Evolutionary conservation across 495 filamentous ascomycete species (phyloP).

Genomic region (Rostrohypoxylon terebratum): DNA sequence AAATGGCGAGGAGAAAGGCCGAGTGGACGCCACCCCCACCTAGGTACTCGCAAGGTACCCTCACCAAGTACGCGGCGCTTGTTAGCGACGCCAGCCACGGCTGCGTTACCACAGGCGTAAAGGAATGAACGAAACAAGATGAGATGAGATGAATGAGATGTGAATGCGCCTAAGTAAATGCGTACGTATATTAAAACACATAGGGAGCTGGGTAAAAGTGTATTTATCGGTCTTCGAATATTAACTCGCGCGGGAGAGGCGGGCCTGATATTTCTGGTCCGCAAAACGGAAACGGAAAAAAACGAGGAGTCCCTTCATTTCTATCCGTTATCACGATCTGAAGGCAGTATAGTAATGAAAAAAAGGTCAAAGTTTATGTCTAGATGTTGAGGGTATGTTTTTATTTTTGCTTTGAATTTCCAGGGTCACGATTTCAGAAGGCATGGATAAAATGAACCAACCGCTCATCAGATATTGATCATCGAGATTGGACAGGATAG

Average conservation of each 20-base stretch:
- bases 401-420: slow-evolving; percentile 5
- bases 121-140: background rate
- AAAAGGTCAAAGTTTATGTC: slow-evolving; percentile 22
- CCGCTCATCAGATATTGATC: background rate
- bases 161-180: background rate
- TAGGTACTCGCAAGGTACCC: slow-evolving; percentile 77
- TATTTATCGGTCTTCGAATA: background rate
- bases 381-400: background rate
- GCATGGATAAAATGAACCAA: background rate
- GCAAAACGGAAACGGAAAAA: background rate
- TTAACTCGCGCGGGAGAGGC: slow-evolving; percentile 3
- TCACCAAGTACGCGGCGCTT: slow-evolving; percentile 78
- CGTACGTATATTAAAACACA: background rate
- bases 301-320: background rate
- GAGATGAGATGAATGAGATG: background rate
- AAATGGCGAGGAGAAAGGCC: slow-evolving; percentile 72
- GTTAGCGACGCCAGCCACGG: slow-evolving; percentile 83
- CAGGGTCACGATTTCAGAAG: background rate
- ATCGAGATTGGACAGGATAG: slow-evolving; percentile 12
- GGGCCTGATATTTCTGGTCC: background rate
- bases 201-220: slow-evolving; percentile 1
- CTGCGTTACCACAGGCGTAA: slow-evolving; percentile 76
- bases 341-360: slow-evolving; percentile 2
- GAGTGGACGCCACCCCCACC: slow-evolving; percentile 73
- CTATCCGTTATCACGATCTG: background rate